These are phyloP conservation scores for Polyporus tsugae DNA, from an alignment of 1,284 basidiomycete genomes.

Conservation along the genomic window DNA sequence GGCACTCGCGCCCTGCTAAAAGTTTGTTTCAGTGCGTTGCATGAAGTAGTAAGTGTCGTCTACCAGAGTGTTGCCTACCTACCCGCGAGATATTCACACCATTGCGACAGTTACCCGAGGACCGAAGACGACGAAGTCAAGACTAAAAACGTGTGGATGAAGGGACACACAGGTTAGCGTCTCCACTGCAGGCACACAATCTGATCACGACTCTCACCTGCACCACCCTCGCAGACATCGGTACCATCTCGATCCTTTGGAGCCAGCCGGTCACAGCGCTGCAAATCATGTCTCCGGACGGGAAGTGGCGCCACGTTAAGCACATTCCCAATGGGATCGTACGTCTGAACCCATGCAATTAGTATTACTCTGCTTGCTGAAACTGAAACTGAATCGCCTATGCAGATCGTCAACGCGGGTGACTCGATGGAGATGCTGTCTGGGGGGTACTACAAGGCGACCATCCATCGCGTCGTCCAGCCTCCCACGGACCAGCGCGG, in stretches of 20 bases:
- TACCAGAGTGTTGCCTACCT: neutral
- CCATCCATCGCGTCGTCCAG: constrained; percentile 50
- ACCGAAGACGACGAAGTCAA: constrained; percentile 57
- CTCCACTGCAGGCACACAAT: neutral
- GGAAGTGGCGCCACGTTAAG: constrained; percentile 65
- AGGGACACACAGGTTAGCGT: constrained; percentile 62
- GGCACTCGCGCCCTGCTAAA: neutral
- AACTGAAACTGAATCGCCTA: neutral
- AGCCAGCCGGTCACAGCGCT: constrained; percentile 66
- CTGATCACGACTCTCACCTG: neutral
- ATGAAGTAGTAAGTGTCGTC: constrained; percentile 45
- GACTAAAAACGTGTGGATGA: constrained; percentile 65
- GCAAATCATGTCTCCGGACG: constrained; percentile 61
- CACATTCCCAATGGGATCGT: constrained; percentile 69
- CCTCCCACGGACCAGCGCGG: constrained; percentile 58
- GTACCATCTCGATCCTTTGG: constrained; percentile 62
- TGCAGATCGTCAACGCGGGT: constrained; percentile 62
- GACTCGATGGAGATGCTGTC: constrained; percentile 66
- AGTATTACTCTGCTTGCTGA: neutral
- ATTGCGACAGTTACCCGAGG: constrained; percentile 41
- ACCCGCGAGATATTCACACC: neutral
- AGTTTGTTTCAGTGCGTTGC: constrained; percentile 36
- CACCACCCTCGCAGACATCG: constrained; percentile 51
- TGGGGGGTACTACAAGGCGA: constrained; percentile 54
- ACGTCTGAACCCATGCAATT: constrained; percentile 6